Evolutionary conservation across 208 protist species (phyloP), one percentile per base, ranked within the genome.

Genomic region (Leishmania arabica): DNA sequence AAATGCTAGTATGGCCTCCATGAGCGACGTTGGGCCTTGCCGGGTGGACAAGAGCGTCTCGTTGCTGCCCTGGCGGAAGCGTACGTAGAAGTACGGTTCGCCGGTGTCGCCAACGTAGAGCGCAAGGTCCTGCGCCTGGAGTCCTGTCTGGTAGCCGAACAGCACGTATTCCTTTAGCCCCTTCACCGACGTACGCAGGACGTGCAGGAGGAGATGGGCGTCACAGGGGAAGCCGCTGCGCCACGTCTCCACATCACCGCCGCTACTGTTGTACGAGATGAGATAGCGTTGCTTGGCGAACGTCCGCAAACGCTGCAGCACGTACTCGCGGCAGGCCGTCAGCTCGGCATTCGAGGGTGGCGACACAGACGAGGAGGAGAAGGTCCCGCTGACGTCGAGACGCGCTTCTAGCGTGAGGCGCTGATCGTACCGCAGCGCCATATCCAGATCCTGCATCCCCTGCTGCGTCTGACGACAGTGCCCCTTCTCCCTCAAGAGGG

Each of bases 41-140:
- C 85, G 86, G n/a, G 91, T 90, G 45, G 85, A 88, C 21, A 90
- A 77, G 27, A 88, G 80, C 40, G 84, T 81, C 68, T 78, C 71
- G 53, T 69, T 81, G 82, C 82, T 81, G 77, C 77, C 76, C 53
- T 81, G 81, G 49, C 88, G 84, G 62, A 94, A 86, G 37, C 90
- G 87, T 34, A 97, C 90, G 81, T 95, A 95, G 73, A 95, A 97
- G 84, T 97, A 97, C 34, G 94, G 94, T 75, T 90, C 91, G 7
- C 92, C 92, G 21, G 87, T 94, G 80, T 93, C 90, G 24, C 94
- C 94, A n/a, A 95, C 86, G 70, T 85, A 90, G 21, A 97, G 78
- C 3, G 88, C 81, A 11, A 97, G 77, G 64, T 94, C 88, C 45
- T 87, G 81, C 37, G 84, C 86, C 77, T 83, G 81, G 70, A 65